Conservation (phyloP, 2,329 filamentous ascomycete genomes). For the Alternaria tenuissima region DNA sequence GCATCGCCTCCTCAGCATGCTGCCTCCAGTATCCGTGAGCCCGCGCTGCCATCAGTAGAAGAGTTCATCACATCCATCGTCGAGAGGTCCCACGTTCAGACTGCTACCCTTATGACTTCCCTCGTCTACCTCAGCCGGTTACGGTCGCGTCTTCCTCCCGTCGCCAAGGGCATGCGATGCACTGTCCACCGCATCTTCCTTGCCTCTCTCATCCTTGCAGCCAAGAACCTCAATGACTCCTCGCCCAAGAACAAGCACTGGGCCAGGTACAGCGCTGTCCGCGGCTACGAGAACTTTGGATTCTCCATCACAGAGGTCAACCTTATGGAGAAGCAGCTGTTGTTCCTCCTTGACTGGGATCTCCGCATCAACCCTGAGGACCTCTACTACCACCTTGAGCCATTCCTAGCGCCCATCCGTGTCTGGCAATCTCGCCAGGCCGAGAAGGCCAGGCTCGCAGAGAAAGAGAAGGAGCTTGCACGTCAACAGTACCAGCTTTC, state of each 20-base stretch:
- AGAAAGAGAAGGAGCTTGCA: slow-evolving; percentile 53
- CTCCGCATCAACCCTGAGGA: slow-evolving; percentile 85
- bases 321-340: slow-evolving; percentile 98
- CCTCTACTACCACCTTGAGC: slow-evolving; percentile 85
- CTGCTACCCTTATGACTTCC: slow-evolving; percentile 95
- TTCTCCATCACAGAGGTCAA: slow-evolving; percentile 97
- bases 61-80: slow-evolving; percentile 93
- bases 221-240: slow-evolving; percentile 98
- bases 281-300: slow-evolving; percentile 77
- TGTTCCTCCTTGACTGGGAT: slow-evolving; percentile 95
- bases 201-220: slow-evolving; percentile 81
- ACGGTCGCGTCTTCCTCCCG: slow-evolving; percentile 84
- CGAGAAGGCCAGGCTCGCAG: slow-evolving; percentile 61
- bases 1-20: slow-evolving; percentile 64
- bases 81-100: slow-evolving; percentile 92
- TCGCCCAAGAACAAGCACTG: slow-evolving; percentile 99
- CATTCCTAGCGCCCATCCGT: slow-evolving; percentile 87
- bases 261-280: slow-evolving; percentile 88
- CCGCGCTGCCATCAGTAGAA: slow-evolving; percentile 77
- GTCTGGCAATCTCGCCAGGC: slow-evolving; percentile 62
- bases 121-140: slow-evolving; percentile 91
- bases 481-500: slow-evolving; percentile 51
- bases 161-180: slow-evolving; percentile 95
- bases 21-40: slow-evolving; percentile 58
- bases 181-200: slow-evolving; percentile 98